A percentile compares a stretch with the other conserved stretches of the same genome.
phyloP scores from a whole-genome alignment of 83 land plant genomes.

The Isoetes engelmannii region DNA sequence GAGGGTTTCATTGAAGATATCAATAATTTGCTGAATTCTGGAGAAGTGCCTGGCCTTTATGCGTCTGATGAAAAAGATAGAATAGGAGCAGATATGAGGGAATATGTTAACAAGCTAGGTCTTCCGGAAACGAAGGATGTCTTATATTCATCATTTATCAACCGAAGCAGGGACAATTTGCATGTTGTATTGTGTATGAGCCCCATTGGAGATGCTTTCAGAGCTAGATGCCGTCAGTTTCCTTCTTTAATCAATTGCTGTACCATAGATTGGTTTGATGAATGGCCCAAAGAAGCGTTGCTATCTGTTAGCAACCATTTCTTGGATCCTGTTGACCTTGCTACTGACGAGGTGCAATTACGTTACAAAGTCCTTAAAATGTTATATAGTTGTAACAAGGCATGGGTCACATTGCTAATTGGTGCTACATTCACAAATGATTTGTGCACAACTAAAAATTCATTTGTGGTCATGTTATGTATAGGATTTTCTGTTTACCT shows the following conservation, averaged over 20 bases:
- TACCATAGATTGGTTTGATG: slow-evolving; percentile 39
- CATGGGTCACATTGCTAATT: no score
- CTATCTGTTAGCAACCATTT: slow-evolving; percentile 31
- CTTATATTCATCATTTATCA: slow-evolving; percentile 28
- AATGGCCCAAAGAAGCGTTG: slow-evolving; percentile 41
- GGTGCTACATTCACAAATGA: no score
- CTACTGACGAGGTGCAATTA: slow-evolving; percentile 17
- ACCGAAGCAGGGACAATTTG: slow-evolving; percentile 28
- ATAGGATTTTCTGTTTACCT: no score
- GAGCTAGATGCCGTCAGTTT: slow-evolving; percentile 33
- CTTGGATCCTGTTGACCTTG: slow-evolving; percentile 21
- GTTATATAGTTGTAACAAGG: no score
- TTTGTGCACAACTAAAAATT: no score
- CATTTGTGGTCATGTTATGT: no score
- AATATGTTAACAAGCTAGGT: slow-evolving; percentile 30
- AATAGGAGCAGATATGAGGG: slow-evolving; percentile 28
- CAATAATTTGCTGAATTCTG: slow-evolving; percentile 36
- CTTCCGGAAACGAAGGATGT: slow-evolving; percentile 33
- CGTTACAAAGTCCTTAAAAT: no score
- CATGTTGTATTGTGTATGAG: slow-evolving; percentile 42
- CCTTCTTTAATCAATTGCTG: slow-evolving; percentile 37
- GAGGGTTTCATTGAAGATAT: slow-evolving; percentile 40
- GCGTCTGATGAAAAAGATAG: slow-evolving; percentile 38
- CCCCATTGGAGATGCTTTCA: slow-evolving; percentile 32
- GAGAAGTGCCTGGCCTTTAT: slow-evolving; percentile 35